Base-by-base conservation (phyloP, 2,329 filamentous ascomycete genomes). In the Alternaria triticimaculans region DNA sequence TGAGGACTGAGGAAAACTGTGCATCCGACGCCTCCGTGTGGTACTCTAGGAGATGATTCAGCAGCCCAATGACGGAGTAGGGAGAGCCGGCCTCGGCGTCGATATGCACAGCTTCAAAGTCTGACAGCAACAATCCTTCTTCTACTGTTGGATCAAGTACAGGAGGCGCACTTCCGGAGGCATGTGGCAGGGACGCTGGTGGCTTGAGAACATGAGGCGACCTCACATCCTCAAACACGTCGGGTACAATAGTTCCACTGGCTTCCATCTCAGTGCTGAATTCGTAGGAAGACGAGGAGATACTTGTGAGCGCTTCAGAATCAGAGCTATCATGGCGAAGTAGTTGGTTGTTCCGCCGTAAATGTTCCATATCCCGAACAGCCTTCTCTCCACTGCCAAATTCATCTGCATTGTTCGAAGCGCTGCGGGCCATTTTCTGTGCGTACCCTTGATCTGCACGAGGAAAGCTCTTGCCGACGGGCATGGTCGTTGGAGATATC, bases 1-100 rank as follows among this genome's bases (percentile, higher is more conserved):
- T 69, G 4, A 87, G 75, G 28, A 83, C 75, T 1, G 84, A 80
- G 2, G 83, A 78, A 44, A 84, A 82, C 68, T 87, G 85, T 9
- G 81, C 81, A 58, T 84, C 82, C 14, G 80, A 78, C 2, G 73
- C 76, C 10, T 67, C 69, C 18, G 82, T 81, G 64, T 84, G 81
- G 61, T 80, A 83, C 12, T 75, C 67, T 15, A 84, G 73, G 37
- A 82, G 76, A 63, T 80, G 78, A 43, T 76, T 77, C 48, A 85
- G 76, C 69, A 84, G 78, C 18, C 77, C 78, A 55, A 82, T 75
- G 3, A 83, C 71, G n/a, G 79, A 73, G 65, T 81, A 84, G 2
- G 82, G 75, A 28, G 71, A 74, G 23, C 65, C 69, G 53, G 72
- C 65, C 57, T 80, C 79, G 20, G 72, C 74, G 56, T 81, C 75